Conservation (phyloP, 345 rosid genomes). For the Melaleuca quinquenervia region DNA sequence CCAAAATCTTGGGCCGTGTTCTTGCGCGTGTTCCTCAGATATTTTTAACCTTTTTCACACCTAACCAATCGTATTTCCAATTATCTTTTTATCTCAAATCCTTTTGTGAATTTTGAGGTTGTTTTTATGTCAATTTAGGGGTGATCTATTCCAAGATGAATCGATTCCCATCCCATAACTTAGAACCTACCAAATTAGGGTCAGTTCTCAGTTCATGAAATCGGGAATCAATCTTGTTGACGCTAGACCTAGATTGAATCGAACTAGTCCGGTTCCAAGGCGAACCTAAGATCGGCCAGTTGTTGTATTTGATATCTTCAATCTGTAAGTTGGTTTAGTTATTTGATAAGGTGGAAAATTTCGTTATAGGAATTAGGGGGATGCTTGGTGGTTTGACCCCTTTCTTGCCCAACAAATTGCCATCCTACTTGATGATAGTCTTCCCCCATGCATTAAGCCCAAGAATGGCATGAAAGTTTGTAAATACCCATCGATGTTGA, state of each 20-base stretch:
- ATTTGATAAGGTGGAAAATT: neutral
- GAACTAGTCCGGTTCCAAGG: neutral
- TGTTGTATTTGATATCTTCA: neutral
- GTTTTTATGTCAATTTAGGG: too few species aligned
- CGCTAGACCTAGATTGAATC: neutral
- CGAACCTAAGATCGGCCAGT: neutral
- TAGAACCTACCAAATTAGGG: neutral
- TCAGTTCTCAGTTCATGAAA: neutral
- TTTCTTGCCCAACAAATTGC: constrained; percentile 82
- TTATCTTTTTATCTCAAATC: too few species aligned
- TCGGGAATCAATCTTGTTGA: neutral
- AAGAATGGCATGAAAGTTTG: constrained; percentile 90
- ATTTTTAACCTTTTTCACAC: too few species aligned
- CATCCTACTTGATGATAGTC: constrained; percentile 67
- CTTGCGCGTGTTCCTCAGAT: too few species aligned
- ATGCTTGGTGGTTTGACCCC: constrained; percentile 90
- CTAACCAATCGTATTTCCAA: too few species aligned
- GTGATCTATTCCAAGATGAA: neutral
- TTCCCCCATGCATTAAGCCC: constrained; percentile 78
- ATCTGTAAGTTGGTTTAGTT: neutral
- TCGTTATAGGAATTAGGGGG: constrained; percentile 86
- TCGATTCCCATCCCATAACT: neutral
- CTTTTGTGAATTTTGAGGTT: too few species aligned
- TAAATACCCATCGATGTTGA: neutral
- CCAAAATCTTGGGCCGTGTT: too few species aligned